A percentile compares a stretch with the other conserved stretches of the same genome.
Conservation (phyloP, 352 stramenopile species). For the Blastocystis sp. region DNA sequence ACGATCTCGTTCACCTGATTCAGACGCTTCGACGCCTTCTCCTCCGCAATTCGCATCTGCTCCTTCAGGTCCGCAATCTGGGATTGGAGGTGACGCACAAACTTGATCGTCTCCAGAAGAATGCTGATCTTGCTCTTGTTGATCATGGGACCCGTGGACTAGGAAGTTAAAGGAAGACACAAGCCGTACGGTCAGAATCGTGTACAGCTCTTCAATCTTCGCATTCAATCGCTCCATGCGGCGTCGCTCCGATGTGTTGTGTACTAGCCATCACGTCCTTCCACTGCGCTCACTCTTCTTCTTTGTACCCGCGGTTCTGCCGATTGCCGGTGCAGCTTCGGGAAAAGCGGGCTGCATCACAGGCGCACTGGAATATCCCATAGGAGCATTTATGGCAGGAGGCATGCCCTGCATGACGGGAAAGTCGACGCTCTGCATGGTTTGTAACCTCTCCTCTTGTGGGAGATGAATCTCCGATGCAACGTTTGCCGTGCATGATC, state of each 20-base stretch:
- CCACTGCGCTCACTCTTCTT: conserved; percentile 22
- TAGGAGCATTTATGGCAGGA: too few relatives aligned
- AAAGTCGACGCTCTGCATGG: too few relatives aligned
- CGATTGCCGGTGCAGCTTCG: background rate
- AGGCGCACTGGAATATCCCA: too few relatives aligned
- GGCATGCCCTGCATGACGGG: too few relatives aligned
- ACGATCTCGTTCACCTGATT: conserved; percentile 60
- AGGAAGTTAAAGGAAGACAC: background rate
- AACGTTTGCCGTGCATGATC: too few relatives aligned
- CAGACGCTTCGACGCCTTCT: conserved; percentile 37
- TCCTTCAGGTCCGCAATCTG: conserved; percentile 31
- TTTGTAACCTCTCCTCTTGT: too few relatives aligned
- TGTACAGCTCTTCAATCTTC: conserved; percentile 67
- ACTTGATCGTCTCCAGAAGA: conserved; percentile 62
- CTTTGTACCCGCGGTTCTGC: background rate
- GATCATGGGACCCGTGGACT: conserved; percentile 63
- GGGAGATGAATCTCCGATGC: too few relatives aligned
- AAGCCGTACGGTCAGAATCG: conserved; percentile 26
- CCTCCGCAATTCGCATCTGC: conserved; percentile 36
- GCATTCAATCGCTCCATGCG: conserved; percentile 55
- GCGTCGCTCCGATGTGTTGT: conserved; percentile 58
- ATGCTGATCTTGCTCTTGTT: conserved; percentile 69
- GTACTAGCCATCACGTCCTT: background rate
- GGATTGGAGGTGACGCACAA: conserved; percentile 30
- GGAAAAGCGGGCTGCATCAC: background rate